phyloP scores from a whole-genome alignment of 2,329 filamentous ascomycete species.

The Cryphonectria parasitica region DNA sequence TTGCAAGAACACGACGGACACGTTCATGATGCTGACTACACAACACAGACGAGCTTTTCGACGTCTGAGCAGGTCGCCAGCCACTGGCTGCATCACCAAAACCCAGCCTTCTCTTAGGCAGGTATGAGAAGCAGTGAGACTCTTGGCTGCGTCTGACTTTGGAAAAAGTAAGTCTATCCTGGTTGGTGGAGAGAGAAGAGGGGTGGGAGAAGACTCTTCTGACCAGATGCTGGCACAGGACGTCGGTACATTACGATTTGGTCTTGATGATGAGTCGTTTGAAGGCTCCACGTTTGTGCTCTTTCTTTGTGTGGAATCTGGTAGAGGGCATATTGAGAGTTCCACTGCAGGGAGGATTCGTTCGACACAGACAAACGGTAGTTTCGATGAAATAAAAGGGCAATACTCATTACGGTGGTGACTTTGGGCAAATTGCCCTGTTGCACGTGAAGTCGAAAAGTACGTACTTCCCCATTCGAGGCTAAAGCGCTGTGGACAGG shows the following conservation, averaged over 20 bases:
- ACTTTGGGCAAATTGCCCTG: neutral
- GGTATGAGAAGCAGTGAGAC: conserved; percentile 6
- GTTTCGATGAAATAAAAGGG: neutral
- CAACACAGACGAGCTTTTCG: conserved; percentile 17
- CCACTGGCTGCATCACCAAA: conserved; percentile 26
- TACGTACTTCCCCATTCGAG: neutral
- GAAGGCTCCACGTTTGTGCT: neutral
- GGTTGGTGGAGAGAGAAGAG: no score
- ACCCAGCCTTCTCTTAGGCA: conserved; percentile 21
- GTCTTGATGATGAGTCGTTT: neutral
- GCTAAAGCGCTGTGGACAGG: neutral
- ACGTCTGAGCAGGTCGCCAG: conserved; percentile 12
- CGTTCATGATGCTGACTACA: conserved; percentile 25
- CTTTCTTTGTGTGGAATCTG: neutral
- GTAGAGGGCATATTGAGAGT: neutral
- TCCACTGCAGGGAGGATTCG: neutral
- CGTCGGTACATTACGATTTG: neutral
- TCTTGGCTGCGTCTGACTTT: neutral
- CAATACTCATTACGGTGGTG: neutral
- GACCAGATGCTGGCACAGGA: conserved; percentile 1
- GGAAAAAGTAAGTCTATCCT: neutral
- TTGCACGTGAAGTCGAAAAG: conserved; percentile 6
- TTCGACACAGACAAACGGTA: neutral
- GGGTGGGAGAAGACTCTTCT: neutral
- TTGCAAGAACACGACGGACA: conserved; percentile 1